These are phyloP conservation scores for Acacia acuminata DNA, from an alignment of 306 rosid species.

Conservation along the genomic window DNA sequence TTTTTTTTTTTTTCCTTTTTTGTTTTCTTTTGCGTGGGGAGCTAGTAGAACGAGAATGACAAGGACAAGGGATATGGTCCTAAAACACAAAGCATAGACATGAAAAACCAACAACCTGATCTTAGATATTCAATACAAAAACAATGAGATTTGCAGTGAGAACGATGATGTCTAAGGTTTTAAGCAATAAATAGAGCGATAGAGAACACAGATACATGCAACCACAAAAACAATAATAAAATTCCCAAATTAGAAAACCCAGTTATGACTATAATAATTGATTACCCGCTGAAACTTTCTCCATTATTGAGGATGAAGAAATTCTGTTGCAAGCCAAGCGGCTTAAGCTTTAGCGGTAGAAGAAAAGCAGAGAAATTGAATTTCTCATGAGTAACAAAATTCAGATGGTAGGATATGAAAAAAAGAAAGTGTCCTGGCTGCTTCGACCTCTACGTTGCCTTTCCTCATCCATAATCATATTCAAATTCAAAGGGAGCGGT, in stretches of 20 bases:
- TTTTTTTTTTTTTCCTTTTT: too few species aligned
- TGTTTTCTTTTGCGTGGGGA: too few species aligned
- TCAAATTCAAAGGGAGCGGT: neutral
- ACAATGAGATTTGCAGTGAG: neutral
- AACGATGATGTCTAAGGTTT: neutral
- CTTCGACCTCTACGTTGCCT: constrained; percentile 45
- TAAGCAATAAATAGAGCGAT: neutral
- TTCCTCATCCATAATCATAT: neutral
- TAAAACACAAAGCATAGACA: too few species aligned
- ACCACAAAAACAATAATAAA: neutral
- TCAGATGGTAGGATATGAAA: neutral
- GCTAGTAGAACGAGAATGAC: too few species aligned
- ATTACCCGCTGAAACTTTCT: constrained; percentile 24
- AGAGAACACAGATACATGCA: neutral
- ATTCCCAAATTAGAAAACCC: neutral
- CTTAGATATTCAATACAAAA: neutral
- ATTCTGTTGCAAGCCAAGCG: neutral
- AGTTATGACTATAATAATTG: neutral
- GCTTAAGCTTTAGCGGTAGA: neutral
- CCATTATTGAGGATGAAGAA: constrained; percentile 36
- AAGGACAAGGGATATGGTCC: too few species aligned
- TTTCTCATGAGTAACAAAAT: neutral
- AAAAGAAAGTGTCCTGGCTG: constrained; percentile 15
- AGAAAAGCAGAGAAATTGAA: neutral
- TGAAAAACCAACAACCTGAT: neutral